Base-by-base conservation (phyloP, 2,329 filamentous ascomycete species). In the Trichoderma sp. region DNA sequence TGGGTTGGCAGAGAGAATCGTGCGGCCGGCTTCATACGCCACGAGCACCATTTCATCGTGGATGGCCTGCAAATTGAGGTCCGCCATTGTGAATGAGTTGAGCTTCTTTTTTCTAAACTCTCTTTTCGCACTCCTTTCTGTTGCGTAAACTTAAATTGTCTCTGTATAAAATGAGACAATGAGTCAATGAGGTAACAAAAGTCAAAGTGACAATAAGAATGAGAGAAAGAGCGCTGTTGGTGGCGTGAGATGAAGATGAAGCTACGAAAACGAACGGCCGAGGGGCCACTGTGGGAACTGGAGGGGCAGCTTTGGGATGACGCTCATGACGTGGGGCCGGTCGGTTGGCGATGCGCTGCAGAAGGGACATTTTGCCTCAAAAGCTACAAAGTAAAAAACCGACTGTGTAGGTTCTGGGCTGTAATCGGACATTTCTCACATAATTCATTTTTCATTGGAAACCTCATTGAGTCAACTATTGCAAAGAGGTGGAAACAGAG, bases 1-100 rank as follows among this genome's bases (percentile, higher is more conserved):
- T 0, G 91, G 90, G 78, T 91, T 91, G 41, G 91, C 91, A 2
- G 86, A 85, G 69, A 91, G 83, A 78, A 93, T 93, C 89, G 91
- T 92, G 75, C 85, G 83, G 78, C 91, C 91, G n/a, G 91, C 91
- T 83, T 90, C 88, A 77, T 89, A 88, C 81, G 91, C 91, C 75
- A 93, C 84, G 68, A 84, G 81, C 79, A 93, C 83, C 77, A 93
- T 85, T 68, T 88, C 88, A 83, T 93, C 89, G 78, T 90, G 91
- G 77, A 93, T 87, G 69, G 89, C 87, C 80, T 91, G 86, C 69
- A 93, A 85, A 80, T 93, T 87, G 78, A 92, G 83, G 33, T 87
- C 85, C 16, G 87, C 84, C 90, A 91, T 92, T 24, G 45, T 9
- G 56, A 31, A 35, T 21, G 12, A 38, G 24, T 14, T 16, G 62